A percentile compares a stretch with the other conserved stretches of the same genome.
Conservation (phyloP, 352 stramenopile genomes). For the Pythium plurisporium region DNA sequence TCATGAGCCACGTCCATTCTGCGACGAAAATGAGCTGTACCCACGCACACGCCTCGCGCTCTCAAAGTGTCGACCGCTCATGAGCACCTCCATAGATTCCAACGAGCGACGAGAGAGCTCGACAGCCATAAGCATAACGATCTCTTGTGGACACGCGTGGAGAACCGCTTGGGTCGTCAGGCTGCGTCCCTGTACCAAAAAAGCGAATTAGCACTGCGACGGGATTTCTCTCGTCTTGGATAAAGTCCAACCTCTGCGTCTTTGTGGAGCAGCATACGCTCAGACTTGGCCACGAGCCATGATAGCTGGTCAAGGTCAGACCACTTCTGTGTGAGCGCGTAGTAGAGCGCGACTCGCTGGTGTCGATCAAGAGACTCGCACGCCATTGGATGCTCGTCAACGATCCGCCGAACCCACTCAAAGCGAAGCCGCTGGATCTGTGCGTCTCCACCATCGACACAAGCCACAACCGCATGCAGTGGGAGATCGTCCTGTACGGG, state of each 20-base stretch:
- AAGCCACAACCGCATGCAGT: constrained; percentile 34
- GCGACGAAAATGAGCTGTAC: not conserved
- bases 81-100: constrained; percentile 20
- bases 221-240: not conserved
- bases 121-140: constrained; percentile 57
- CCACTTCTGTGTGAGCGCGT: constrained; percentile 47
- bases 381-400: constrained; percentile 20
- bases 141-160: constrained; percentile 38
- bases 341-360: constrained; percentile 28
- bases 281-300: constrained; percentile 46
- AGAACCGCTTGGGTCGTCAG: constrained; percentile 39
- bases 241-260: constrained; percentile 28
- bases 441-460: not conserved
- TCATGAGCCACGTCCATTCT: not conserved
- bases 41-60: constrained; percentile 44
- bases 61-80: constrained; percentile 38
- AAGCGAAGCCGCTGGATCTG: constrained; percentile 16
- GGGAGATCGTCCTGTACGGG: constrained; percentile 32
- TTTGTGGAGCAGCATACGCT: constrained; percentile 34
- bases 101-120: constrained; percentile 30
- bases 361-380: constrained; percentile 26
- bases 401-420: constrained; percentile 30
- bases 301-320: constrained; percentile 36
- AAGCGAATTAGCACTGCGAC: not conserved
- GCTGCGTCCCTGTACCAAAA: constrained; percentile 27